Base-by-base conservation (phyloP, 1,139 yeast species). In the Lodderomyces theae region DNA sequence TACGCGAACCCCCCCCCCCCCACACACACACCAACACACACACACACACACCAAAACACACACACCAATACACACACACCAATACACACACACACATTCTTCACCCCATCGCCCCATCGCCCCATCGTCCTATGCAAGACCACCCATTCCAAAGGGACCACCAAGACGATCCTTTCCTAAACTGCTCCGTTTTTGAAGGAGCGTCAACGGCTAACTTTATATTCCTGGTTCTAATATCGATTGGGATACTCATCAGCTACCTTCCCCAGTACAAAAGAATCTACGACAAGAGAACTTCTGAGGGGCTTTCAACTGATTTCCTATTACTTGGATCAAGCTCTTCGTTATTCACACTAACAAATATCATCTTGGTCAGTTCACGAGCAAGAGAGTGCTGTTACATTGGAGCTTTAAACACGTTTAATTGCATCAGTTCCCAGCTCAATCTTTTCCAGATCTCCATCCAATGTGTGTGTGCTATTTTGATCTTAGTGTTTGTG, bases 301-400 rank as follows among this genome's bases (percentile, higher is more conserved):
- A 86, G 55, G 96, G 96, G 3, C 66, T 88, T 22, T 83, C 92
- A 2, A 86, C 90, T 8, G 72, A 77, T 52, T 88, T 82, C 54
- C 66, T 88, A 38, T 64, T 87, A 11, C 69, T 88, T 31, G 94
- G 95, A 2, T 80, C 87, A 11, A 64, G 82, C 18, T 83, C 94
- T 2, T 85, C 90, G 2, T 64, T 82, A 11, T 79, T 84, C 50
- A 82, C 95, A 0, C 61, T 83, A 35, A 71, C 86, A 23, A 88
- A 88, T 53, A 77, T 88, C 41, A 61, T 82, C 7, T 61, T 87
- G 34, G 69, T 86, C 9, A 77, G 86, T 10, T 63, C 73, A 8
- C 63, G 70, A 0, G 84, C 83, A 1, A 55, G 83, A 34, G 54
- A 63, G 5, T 82, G 86, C 51, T 80, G 86, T 52, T 46, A 54